Evolutionary conservation across 495 filamentous ascomycete species (phyloP).

Genomic region (Staphylotrichum tortipilum): DNA sequence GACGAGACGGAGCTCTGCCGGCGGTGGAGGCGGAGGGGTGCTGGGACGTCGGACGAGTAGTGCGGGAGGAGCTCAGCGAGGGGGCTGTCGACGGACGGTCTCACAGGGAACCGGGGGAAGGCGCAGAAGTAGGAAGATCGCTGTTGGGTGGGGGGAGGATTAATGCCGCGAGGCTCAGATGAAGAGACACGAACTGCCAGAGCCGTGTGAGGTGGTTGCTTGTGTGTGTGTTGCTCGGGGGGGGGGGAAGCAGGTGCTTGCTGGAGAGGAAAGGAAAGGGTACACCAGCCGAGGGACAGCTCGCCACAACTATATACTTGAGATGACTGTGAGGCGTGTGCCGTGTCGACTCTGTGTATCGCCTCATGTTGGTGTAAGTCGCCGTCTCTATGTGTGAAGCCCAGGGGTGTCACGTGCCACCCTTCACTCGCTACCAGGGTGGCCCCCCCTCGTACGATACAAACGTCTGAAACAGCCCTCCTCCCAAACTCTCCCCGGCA

Average conservation of each 20-base stretch:
- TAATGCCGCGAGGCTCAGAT: conserved; percentile 7
- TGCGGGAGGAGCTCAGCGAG: conserved; percentile 1
- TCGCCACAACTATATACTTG: not conserved
- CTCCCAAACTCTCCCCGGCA: conserved; percentile 6
- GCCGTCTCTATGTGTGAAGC: conserved; percentile 12
- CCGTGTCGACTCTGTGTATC: no score
- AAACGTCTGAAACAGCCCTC: not conserved
- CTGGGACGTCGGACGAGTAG: conserved; percentile 4
- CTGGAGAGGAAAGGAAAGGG: not conserved
- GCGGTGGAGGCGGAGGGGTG: not conserved
- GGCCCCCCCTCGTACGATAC: not conserved
- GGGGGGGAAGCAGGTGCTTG: conserved; percentile 8
- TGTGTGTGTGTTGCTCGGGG: no score
- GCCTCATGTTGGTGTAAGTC: no score
- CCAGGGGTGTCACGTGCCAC: conserved; percentile 24
- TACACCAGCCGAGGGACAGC: not conserved
- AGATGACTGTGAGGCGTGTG: no score
- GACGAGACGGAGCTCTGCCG: not conserved
- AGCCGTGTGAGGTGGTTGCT: conserved; percentile 12
- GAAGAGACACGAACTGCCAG: conserved; percentile 17
- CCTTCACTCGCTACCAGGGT: no score
- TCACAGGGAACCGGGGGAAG: conserved; percentile 19
- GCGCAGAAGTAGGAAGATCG: conserved; percentile 14
- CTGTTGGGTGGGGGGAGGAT: conserved; percentile 6
- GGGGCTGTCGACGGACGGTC: not conserved